These are phyloP conservation scores for Eimeria necatrix DNA, from an alignment of 169 alveolate genomes.

Conservation along the genomic window DNA sequence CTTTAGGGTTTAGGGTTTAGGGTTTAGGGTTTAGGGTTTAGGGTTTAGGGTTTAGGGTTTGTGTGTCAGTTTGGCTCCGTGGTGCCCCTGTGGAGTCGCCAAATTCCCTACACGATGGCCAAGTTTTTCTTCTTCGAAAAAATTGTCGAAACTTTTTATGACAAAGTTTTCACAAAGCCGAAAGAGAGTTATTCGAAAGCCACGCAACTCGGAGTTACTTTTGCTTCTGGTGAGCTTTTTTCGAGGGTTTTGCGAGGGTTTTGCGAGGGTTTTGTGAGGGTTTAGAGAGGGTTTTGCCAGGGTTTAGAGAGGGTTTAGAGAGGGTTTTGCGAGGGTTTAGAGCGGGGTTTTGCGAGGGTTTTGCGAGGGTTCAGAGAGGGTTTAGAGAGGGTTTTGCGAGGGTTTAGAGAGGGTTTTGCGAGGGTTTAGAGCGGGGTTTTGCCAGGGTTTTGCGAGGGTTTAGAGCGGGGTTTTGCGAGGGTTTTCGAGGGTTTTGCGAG, in stretches of 20 bases:
- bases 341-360: too few species aligned
- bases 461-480: too few species aligned
- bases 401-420: too few species aligned
- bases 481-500: too few species aligned
- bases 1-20: slow-evolving; percentile 19
- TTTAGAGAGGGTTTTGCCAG: neutral
- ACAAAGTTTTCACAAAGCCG: slow-evolving; percentile 93
- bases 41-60: neutral
- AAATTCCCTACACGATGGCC: slow-evolving; percentile 98
- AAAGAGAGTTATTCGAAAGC: slow-evolving; percentile 93
- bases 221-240: slow-evolving; percentile 91
- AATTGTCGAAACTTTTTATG: slow-evolving; percentile 94
- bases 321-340: too few species aligned
- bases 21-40: slow-evolving; percentile 34
- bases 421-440: too few species aligned
- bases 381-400: too few species aligned
- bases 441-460: too few species aligned
- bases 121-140: slow-evolving; percentile 98
- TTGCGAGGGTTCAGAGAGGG: too few species aligned
- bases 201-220: slow-evolving; percentile 95
- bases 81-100: slow-evolving; percentile 94
- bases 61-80: slow-evolving; percentile 86
- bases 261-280: neutral
- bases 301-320: too few species aligned
- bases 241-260: neutral